Conservation (phyloP, 148 eudicot genomes). For the Vaccinium macrocarpon region DNA sequence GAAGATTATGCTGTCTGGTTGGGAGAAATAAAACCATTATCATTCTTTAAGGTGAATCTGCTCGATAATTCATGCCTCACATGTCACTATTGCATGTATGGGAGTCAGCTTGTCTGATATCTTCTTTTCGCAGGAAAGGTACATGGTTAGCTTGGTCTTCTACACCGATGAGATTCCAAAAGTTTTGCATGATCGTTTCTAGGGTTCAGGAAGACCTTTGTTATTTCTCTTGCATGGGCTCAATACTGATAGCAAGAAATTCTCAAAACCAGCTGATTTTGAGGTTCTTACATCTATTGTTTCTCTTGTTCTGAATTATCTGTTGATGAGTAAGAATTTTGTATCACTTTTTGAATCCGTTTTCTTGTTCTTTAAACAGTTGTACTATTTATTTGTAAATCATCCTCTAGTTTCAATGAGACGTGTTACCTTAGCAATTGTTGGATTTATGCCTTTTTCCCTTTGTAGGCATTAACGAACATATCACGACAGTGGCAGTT, state of each 20-base stretch:
- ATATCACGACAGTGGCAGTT: background rate
- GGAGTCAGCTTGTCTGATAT: constrained; percentile 23
- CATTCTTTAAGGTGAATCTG: constrained; percentile 58
- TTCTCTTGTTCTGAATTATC: background rate
- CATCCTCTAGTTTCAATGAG: background rate
- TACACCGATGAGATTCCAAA: constrained; percentile 72
- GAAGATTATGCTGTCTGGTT: constrained; percentile 94
- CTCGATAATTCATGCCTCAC: background rate
- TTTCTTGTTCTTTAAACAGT: background rate
- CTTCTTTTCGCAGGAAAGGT: constrained; percentile 61
- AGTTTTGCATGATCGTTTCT: constrained; percentile 46
- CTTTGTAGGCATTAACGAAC: background rate
- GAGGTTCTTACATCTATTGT: constrained; percentile 42
- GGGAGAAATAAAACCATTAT: constrained; percentile 73
- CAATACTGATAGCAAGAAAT: constrained; percentile 85
- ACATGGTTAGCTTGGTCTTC: constrained; percentile 56
- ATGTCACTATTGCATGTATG: background rate
- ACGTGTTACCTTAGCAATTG: background rate
- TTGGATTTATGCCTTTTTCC: background rate
- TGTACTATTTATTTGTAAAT: background rate
- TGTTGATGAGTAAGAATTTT: background rate
- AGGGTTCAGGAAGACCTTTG: constrained; percentile 56
- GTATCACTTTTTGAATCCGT: background rate
- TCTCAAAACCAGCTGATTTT: constrained; percentile 85
- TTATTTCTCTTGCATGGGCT: constrained; percentile 88